These are phyloP conservation scores for Margaritispora aquatica DNA, from an alignment of 495 filamentous ascomycete species.

Conservation along the genomic window DNA sequence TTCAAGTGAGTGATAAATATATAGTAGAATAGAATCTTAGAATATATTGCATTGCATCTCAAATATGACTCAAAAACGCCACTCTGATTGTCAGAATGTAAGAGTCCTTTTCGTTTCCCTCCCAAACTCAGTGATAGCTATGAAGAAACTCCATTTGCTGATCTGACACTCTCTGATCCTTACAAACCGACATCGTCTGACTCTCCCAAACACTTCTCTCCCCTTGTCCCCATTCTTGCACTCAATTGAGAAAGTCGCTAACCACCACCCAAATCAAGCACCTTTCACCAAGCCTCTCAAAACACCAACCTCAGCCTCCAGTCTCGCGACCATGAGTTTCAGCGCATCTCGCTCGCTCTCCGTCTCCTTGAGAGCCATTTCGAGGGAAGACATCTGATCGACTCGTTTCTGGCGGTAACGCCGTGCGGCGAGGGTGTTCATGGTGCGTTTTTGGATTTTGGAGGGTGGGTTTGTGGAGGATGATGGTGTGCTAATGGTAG, in stretches of 20 bases:
- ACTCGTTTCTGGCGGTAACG: conserved; percentile 67
- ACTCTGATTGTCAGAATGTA: background rate
- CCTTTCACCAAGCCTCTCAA: conserved; percentile 11
- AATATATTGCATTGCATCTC: background rate
- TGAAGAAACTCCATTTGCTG: conserved; percentile 3
- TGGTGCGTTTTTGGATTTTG: conserved; percentile 44
- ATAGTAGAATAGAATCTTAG: background rate
- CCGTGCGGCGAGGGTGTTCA: conserved; percentile 64
- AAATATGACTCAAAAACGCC: background rate
- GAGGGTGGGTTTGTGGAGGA: background rate
- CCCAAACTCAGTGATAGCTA: background rate
- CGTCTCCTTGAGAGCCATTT: conserved; percentile 51
- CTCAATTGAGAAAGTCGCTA: background rate
- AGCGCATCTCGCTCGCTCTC: conserved; percentile 59
- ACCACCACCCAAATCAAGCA: background rate
- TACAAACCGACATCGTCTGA: conserved; percentile 7
- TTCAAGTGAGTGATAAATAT: background rate
- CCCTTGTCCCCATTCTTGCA: background rate
- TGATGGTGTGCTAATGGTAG: no score
- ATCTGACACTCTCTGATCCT: background rate
- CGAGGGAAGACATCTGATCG: conserved; percentile 57
- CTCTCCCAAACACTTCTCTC: background rate
- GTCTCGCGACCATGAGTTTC: conserved; percentile 52
- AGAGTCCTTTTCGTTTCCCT: background rate
- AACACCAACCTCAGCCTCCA: conserved; percentile 53